phyloP scores from a whole-genome alignment of 805 yeast genomes.

The Helenozyma baotianmanensis region DNA sequence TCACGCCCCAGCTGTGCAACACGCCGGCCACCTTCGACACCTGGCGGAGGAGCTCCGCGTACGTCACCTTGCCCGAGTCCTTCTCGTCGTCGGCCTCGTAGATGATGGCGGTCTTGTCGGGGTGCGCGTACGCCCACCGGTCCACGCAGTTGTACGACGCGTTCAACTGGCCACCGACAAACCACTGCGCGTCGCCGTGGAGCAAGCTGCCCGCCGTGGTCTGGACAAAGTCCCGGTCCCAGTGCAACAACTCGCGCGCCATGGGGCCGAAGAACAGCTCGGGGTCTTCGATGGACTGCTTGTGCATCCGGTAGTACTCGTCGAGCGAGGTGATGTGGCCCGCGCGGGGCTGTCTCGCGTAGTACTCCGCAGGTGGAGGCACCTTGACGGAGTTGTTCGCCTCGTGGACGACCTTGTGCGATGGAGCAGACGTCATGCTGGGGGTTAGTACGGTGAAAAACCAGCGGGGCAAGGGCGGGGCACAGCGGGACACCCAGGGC shows the following conservation, averaged over 20 bases:
- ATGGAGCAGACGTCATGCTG: conserved; percentile 22
- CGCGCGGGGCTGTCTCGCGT: conserved; percentile 52
- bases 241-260: conserved; percentile 46
- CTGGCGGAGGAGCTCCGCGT: conserved; percentile 64
- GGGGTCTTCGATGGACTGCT: conserved; percentile 55
- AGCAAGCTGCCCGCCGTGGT: conserved; percentile 44
- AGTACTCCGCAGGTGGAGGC: conserved; percentile 53
- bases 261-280: conserved; percentile 49
- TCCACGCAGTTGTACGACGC: conserved; percentile 81
- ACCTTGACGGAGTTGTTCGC: conserved; percentile 49
- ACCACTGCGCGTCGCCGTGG: conserved; percentile 59
- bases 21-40: conserved; percentile 71
- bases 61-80: conserved; percentile 59
- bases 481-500: no score
- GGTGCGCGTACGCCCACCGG: conserved; percentile 69
- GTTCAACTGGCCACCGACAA: conserved; percentile 72
- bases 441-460: no score
- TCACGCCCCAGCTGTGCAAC: conserved; percentile 59
- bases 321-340: conserved; percentile 60
- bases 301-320: conserved; percentile 57
- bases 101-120: conserved; percentile 68
- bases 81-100: conserved; percentile 80
- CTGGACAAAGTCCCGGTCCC: conserved; percentile 50
- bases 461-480: no score
- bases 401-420: conserved; percentile 54